phyloP scores from a whole-genome alignment of 1,284 basidiomycete genomes.

The Puccinia sorghi region DNA sequence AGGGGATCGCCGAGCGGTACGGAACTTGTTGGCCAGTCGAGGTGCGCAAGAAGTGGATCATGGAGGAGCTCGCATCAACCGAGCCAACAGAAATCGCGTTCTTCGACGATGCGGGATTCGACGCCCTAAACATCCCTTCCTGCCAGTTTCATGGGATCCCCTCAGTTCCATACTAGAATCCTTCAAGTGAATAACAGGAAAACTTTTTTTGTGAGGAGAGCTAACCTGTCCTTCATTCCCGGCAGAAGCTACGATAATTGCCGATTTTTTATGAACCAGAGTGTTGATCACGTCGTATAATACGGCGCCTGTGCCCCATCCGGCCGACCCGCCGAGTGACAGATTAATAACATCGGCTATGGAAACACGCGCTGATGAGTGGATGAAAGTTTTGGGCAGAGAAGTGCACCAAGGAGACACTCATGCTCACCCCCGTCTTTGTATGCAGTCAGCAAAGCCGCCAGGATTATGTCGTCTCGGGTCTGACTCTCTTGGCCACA shows the following conservation, averaged over 20 bases:
- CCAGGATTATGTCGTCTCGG: slow-evolving; percentile 33
- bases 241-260: slow-evolving; percentile 38
- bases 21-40: slow-evolving; percentile 31
- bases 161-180: neutral
- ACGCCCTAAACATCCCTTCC: slow-evolving; percentile 40
- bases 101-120: slow-evolving; percentile 32
- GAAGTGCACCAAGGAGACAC: neutral
- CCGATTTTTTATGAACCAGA: slow-evolving; percentile 29
- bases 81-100: slow-evolving; percentile 47
- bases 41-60: slow-evolving; percentile 11
- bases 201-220: neutral
- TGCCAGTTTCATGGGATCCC: neutral
- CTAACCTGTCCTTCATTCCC: slow-evolving; percentile 50
- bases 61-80: neutral
- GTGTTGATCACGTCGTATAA: slow-evolving; percentile 38
- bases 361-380: neutral
- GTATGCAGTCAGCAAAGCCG: slow-evolving; percentile 22
- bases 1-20: slow-evolving; percentile 42
- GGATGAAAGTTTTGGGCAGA: neutral
- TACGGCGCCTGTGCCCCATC: slow-evolving; percentile 33
- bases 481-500: slow-evolving; percentile 39
- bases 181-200: neutral
- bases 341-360: slow-evolving; percentile 44
- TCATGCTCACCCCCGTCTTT: slow-evolving; percentile 39
- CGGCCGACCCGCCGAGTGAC: slow-evolving; percentile 35